Evolutionary conservation across 2,329 filamentous ascomycete genomes (phyloP).

Genomic region (Orbilia oligospora): DNA sequence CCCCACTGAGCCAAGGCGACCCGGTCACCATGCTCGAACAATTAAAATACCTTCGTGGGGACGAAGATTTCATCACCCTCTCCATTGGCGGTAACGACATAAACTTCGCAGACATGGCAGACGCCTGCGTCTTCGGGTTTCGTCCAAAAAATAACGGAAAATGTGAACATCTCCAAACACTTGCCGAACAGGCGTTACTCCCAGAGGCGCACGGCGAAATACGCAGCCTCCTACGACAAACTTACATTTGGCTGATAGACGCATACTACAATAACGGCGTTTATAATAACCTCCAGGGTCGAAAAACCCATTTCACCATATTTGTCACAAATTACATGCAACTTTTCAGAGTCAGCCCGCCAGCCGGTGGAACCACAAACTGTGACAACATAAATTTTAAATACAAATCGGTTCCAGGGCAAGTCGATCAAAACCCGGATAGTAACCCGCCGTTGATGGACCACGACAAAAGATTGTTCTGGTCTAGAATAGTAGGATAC

Average conservation of each 20-base stretch:
- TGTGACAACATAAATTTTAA: conserved; percentile 14
- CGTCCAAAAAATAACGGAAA: background rate
- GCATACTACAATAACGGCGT: conserved; percentile 13
- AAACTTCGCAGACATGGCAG: conserved; percentile 11
- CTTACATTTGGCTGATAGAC: background rate
- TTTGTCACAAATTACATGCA: conserved; percentile 17
- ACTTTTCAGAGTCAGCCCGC: conserved; percentile 1
- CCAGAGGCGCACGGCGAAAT: background rate
- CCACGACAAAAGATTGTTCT: background rate
- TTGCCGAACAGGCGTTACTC: background rate
- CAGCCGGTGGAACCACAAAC: background rate
- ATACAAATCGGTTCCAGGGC: background rate
- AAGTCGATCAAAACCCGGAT: background rate
- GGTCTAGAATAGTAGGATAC: background rate
- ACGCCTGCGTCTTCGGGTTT: conserved; percentile 31
- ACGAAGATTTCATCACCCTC: conserved; percentile 42
- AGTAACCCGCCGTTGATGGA: background rate
- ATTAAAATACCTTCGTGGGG: conserved; percentile 7
- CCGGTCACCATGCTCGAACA: conserved; percentile 19
- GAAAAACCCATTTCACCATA: conserved; percentile 20
- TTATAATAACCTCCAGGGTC: background rate
- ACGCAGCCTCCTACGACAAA: background rate
- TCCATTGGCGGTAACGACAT: conserved; percentile 39
- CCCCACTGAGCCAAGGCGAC: background rate
- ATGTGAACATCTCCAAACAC: background rate